Base-by-base conservation (phyloP, 805 yeast genomes). In the Kodamaea jinghongensis region DNA sequence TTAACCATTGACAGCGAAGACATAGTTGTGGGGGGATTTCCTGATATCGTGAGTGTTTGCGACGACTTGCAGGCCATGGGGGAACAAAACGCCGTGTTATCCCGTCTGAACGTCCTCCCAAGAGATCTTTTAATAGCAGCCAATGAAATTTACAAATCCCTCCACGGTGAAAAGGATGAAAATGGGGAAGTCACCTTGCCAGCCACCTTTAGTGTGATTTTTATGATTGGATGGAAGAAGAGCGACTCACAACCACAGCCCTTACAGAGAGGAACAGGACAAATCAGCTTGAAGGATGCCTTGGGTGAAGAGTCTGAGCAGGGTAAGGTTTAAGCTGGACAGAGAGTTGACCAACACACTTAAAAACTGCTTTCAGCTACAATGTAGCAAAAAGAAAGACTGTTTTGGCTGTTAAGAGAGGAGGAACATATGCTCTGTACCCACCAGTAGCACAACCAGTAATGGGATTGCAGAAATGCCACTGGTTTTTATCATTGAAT, bases 201-300 rank as follows among this genome's bases (percentile, higher is more conserved):
- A 1, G 89, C 87, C 7, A 86, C 95, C 0, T 87, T 77, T 61
- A 67, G 87, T 44, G 76, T 87, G 39, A 77, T 86, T 17, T 83
- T 82, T 56, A 82, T 86, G 88, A 84, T 87, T 55, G 96, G 95
- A 2, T 87, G 96, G 96, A 87, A 85, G 57, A 79, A 81, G 47
- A 75, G 86, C 39, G 76, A 76, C 5, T 55, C 61, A 36, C 87
- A 85, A 55, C 88, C 90, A 2, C 67, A 81, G 54, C 91, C 95
- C 1, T 70, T 85, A 43, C 73, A 73, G 36, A 68, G 95, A 46
- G 95, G 96, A 1, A 54, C 83, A 14, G 93, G 82, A 1, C 78
- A 80, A 52, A 71, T 86, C 29, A 79, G 70, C 45, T 63, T 86
- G 53, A 82, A 83, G 56, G 90, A 86, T 43, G 78, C 78, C 8